Conservation (phyloP, 2,329 filamentous ascomycete species). For the Epicoccum nigrum region DNA sequence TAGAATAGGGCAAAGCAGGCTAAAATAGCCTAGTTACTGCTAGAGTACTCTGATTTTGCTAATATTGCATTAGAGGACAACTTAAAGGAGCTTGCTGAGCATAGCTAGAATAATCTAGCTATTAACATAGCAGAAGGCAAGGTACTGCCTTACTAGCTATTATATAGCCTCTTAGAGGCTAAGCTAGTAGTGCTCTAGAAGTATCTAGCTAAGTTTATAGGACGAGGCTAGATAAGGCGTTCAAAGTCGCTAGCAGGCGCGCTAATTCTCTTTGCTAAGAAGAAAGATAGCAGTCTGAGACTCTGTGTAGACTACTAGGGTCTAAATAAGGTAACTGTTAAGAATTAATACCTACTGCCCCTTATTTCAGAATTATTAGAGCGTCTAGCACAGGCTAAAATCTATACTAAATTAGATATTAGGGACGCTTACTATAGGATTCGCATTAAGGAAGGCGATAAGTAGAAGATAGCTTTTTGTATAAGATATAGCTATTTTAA, state of each 20-base stretch:
- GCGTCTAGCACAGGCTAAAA: neutral
- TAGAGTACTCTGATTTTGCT: neutral
- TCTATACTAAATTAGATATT: neutral
- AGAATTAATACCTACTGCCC: neutral
- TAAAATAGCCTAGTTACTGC: neutral
- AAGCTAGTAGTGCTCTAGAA: neutral
- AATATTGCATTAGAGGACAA: neutral
- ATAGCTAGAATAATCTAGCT: neutral
- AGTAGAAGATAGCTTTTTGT: neutral
- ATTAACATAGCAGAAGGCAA: neutral
- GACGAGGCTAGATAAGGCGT: neutral
- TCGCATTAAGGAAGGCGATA: neutral
- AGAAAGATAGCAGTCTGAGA: neutral
- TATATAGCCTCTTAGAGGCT: neutral
- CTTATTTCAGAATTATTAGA: neutral
- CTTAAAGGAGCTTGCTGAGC: neutral
- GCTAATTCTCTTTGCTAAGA: neutral
- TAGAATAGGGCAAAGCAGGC: neutral
- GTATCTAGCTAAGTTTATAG: neutral
- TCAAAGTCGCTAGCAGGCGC: neutral
- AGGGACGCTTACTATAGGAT: neutral
- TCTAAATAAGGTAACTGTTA: neutral
- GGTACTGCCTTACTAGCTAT: neutral
- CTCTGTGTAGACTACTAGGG: neutral
- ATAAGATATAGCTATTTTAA: neutral